These are phyloP conservation scores for Actinomortierella wolfii DNA, from an alignment of 371 early-diverging fungal genomes.

Conservation along the genomic window DNA sequence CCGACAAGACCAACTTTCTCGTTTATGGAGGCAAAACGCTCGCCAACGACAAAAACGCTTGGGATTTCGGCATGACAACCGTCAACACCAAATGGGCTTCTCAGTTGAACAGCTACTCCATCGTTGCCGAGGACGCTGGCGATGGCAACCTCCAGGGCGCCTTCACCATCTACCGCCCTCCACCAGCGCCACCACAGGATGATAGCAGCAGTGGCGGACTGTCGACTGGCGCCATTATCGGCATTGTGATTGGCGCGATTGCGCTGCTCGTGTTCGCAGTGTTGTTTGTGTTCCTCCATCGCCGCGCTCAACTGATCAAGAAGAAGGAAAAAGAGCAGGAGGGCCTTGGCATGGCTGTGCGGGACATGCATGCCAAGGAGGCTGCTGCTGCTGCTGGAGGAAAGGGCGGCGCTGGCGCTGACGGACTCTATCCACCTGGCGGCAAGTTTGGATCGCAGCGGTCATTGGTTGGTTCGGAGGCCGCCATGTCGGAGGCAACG, in stretches of 20 bases:
- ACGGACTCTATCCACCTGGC: conserved; percentile 15
- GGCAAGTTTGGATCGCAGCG: conserved; percentile 24
- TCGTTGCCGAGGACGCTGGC: background rate
- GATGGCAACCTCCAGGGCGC: conserved; percentile 4
- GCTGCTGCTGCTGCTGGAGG: too few relatives aligned
- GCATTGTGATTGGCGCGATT: conserved; percentile 36
- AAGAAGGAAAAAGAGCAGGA: conserved; percentile 23
- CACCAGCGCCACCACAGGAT: background rate
- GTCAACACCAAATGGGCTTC: conserved; percentile 5
- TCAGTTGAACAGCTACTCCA: conserved; percentile 8
- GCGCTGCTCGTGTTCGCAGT: conserved; percentile 25
- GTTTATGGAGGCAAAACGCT: conserved; percentile 27
- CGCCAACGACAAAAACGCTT: conserved; percentile 11
- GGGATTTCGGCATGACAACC: conserved; percentile 21
- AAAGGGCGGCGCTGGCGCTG: too few relatives aligned
- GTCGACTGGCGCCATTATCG: conserved; percentile 38
- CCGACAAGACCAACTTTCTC: background rate
- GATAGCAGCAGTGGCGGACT: conserved; percentile 13
- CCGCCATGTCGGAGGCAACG: conserved; percentile 22
- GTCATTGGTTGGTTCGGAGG: conserved; percentile 29
- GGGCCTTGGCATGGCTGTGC: conserved; percentile 29
- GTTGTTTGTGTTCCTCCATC: conserved; percentile 22
- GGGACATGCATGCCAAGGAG: conserved; percentile 30
- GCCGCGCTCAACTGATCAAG: conserved; percentile 34
- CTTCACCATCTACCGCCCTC: conserved; percentile 11